A percentile compares a stretch with the other conserved stretches of the same genome.
Conservation (phyloP, 768 basidiomycete species). For the Auricularia cornea region DNA sequence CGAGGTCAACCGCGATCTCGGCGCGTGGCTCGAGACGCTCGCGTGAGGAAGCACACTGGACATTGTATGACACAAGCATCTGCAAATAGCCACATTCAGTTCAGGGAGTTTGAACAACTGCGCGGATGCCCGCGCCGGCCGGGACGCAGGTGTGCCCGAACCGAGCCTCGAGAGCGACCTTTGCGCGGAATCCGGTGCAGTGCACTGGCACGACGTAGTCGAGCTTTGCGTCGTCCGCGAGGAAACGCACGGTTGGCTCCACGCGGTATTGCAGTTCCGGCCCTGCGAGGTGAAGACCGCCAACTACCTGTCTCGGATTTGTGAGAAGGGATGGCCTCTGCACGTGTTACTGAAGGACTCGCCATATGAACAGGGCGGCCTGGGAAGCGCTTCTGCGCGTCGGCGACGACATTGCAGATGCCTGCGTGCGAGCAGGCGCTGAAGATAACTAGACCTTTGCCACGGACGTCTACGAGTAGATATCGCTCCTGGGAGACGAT, state of each 20-base stretch:
- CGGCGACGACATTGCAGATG: slow-evolving; percentile 73
- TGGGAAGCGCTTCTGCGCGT: slow-evolving; percentile 52
- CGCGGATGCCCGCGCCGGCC: slow-evolving; percentile 62
- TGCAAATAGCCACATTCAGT: too few relatives aligned
- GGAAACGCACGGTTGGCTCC: slow-evolving; percentile 59
- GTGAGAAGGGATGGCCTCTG: neutral
- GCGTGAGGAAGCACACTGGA: neutral
- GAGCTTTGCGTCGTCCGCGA: slow-evolving; percentile 56
- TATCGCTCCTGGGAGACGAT: slow-evolving; percentile 82
- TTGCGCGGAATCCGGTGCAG: slow-evolving; percentile 72
- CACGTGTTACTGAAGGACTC: neutral
- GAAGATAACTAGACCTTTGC: slow-evolving; percentile 75
- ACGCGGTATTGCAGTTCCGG: slow-evolving; percentile 58
- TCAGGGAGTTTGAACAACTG: slow-evolving; percentile 32
- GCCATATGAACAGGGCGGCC: slow-evolving; percentile 70
- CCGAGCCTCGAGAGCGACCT: slow-evolving; percentile 57
- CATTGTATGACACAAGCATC: too few relatives aligned
- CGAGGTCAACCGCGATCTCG: neutral
- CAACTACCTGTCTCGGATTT: slow-evolving; percentile 55
- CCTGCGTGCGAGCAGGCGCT: slow-evolving; percentile 80
- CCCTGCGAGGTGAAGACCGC: slow-evolving; percentile 76
- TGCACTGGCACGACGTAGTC: slow-evolving; percentile 76
- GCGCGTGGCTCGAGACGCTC: neutral
- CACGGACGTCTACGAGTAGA: slow-evolving; percentile 64
- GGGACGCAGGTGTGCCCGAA: slow-evolving; percentile 74